These are phyloP conservation scores for Colletotrichum shisoi DNA, from an alignment of 2,329 filamentous ascomycete species.

Conservation along the genomic window DNA sequence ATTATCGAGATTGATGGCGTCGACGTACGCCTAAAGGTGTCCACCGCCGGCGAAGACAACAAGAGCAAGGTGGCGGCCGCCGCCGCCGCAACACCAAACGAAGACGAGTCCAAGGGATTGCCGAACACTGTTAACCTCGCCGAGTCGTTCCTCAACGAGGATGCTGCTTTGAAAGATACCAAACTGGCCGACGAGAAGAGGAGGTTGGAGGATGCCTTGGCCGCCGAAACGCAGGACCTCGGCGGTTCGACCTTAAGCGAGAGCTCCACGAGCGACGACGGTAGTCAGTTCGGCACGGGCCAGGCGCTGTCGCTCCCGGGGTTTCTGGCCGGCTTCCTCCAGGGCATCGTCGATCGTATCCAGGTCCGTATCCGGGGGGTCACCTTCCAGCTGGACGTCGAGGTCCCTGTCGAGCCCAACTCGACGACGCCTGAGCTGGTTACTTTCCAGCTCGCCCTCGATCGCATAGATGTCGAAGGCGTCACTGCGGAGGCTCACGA, in stretches of 20 bases:
- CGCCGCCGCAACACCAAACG: constrained; percentile 42
- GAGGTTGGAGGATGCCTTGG: constrained; percentile 73
- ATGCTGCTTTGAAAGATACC: constrained; percentile 61
- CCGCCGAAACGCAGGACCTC: constrained; percentile 68
- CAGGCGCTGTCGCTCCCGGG: constrained; percentile 72
- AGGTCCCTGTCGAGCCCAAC: constrained; percentile 60
- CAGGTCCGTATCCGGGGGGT: constrained; percentile 72
- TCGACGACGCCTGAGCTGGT: constrained; percentile 61
- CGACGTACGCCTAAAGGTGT: constrained; percentile 70
- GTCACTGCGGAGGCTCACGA: constrained; percentile 58
- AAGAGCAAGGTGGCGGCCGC: constrained; percentile 41
- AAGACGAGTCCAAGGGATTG: constrained; percentile 52
- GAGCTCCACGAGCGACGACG: constrained; percentile 69
- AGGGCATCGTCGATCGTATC: constrained; percentile 76
- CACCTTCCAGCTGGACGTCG: constrained; percentile 70
- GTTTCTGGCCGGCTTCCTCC: constrained; percentile 75
- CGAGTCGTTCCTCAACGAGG: constrained; percentile 70
- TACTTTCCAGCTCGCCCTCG: constrained; percentile 71
- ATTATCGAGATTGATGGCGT: constrained; percentile 82
- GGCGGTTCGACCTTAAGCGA: constrained; percentile 66
- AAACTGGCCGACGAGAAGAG: constrained; percentile 67
- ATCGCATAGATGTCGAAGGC: constrained; percentile 72
- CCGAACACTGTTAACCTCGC: constrained; percentile 78
- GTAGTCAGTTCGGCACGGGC: constrained; percentile 72
- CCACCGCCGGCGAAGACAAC: constrained; percentile 47